Evolutionary conservation across 352 stramenopile genomes (phyloP), one percentile per base, ranked within the genome.

Genomic region (Phytopythium boreale): DNA sequence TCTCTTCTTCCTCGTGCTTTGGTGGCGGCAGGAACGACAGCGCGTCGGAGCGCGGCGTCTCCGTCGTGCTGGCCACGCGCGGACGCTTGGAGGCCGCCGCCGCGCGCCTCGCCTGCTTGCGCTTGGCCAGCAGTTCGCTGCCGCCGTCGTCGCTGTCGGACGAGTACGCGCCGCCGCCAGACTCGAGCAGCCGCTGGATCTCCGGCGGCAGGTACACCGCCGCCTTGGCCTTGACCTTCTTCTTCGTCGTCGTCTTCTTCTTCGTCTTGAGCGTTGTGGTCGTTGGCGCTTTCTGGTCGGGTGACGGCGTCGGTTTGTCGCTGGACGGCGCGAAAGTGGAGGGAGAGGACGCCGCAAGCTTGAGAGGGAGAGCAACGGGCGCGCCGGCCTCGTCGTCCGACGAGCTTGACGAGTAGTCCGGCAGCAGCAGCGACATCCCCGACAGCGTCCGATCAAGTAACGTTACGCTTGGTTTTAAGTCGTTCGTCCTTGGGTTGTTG

Each of bases 21-120:
- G 84, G 84, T 3, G 73, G 57, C 34, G 84, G 84, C 1, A 93
- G 69, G 69, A 93, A 93, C 34, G 80, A 75, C 22, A 93, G 57
- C 36, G 64, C 27, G 31, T 34, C 31, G 8, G 4, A 11, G 29
- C 9, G 67, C 12, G 47, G 47, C 4, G 47, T 24, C 51, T 67
- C 53, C 5, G 14, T 19, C 12, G 64, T 60, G 1, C 49, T 4
- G 8, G 43, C 29, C 2, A 51, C 41, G 51, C 72, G 71, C 14
- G 71, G 66, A 0, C 72, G 72, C 53, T 82, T 86, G 31, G 51
- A 76, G 0, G 62, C 69, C 17, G 67, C 79, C 0, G 65, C 69
- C 17, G 65, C 65, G 22, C 75, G 75, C 52, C 81, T 78, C 61
- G 70, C 76, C 24, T 63, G 72, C 47, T 74, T 80, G 59, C 86